A percentile compares a stretch with the other conserved stretches of the same genome.
Evolutionary conservation across 1,284 basidiomycete genomes (phyloP).

Genomic region (Marasmius sp.): DNA sequence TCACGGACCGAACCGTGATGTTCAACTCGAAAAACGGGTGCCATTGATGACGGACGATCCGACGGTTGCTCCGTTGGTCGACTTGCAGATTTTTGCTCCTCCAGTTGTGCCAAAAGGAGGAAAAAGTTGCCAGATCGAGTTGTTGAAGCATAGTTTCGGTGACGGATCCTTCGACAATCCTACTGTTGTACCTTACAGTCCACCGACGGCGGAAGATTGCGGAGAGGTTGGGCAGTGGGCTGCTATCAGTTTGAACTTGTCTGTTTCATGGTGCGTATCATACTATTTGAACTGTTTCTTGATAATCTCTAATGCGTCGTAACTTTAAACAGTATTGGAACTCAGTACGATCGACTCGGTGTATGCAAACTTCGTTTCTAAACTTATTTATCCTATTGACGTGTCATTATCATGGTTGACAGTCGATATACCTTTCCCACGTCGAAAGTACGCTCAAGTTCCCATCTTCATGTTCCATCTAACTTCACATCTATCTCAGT

Average conservation of each 20-base stretch:
- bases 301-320: neutral
- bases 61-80: conserved; percentile 35
- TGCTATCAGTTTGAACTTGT: conserved; percentile 37
- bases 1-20: conserved; percentile 7
- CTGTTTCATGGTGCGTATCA: conserved; percentile 33
- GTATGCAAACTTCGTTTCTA: conserved; percentile 16
- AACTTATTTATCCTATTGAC: neutral
- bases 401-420: neutral
- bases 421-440: conserved; percentile 37
- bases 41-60: conserved; percentile 34
- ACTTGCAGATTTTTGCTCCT: conserved; percentile 42
- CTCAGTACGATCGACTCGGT: conserved; percentile 41
- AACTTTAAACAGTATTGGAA: conserved; percentile 29
- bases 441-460: conserved; percentile 29
- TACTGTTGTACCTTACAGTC: conserved; percentile 34
- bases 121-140: conserved; percentile 31
- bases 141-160: conserved; percentile 35
- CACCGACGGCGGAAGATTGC: conserved; percentile 32
- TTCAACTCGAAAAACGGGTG: conserved; percentile 27
- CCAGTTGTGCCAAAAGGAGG: conserved; percentile 33
- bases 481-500: conserved; percentile 21
- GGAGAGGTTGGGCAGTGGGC: conserved; percentile 38
- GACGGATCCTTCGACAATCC: conserved; percentile 29
- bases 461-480: neutral
- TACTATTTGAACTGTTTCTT: neutral